Evolutionary conservation across 2,329 filamentous ascomycete genomes (phyloP), one percentile per base, ranked within the genome.

Genomic region (Microdochium trichocladiopsis): DNA sequence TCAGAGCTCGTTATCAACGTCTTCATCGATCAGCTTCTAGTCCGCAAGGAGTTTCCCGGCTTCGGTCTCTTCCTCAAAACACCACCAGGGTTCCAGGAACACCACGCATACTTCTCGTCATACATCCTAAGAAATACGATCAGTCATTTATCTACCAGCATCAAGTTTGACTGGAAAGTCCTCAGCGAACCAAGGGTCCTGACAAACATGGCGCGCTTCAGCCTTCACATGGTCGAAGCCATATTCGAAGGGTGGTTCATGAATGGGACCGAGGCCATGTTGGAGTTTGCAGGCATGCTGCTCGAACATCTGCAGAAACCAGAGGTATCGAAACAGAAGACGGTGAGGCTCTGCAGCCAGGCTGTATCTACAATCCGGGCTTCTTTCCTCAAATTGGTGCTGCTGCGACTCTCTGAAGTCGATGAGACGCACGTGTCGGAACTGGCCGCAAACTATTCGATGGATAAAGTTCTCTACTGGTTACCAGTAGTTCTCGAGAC

Each of bases 161-260:
- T 97, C 9, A 83, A 89, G 55, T 70, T 86, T 2, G 82, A 92
- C 57, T 83, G 88, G 61, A 83, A 85, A 52, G 72, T 86, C 0
- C 75, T 97, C 2, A 81, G 83, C 52, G 92, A 97, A 64, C 89
- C 94, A 1, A 84, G 87, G 55, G 81, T 95, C 1, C 74, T 99
- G 49, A 93, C 87, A 3, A 99, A 99, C 59, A 76, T 99, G 63
- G 86, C 88, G 1, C 83, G 91, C 12, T 87, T 96, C 56, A 83
- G 86, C 28, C 74, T 82, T 2, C 90, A 97, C 63, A 80, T 97
- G 65, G 83, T 87, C 1, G 94, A 99, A 66, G 89, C 90, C 5
- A 86, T 96, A 12, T 96, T 94, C 58, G 94, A 97, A 69, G 94
- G 94, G 16, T 96, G 92, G 90, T 97, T 97, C 63, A 82, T 96